phyloP scores from a whole-genome alignment of 2,329 filamentous ascomycete species.

The Acephala macrosclerotiorum region DNA sequence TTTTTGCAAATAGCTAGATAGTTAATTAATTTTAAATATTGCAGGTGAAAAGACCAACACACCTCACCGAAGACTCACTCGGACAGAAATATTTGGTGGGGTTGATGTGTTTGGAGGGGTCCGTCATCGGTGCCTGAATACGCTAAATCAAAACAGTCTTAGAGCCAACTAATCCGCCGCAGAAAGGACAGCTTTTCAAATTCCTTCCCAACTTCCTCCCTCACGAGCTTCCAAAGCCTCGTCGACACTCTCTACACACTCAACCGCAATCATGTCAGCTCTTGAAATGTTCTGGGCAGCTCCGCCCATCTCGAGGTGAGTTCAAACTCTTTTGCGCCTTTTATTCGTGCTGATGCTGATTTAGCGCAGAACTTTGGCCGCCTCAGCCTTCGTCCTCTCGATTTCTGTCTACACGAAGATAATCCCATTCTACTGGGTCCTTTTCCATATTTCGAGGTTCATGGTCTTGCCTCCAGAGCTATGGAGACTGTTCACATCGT shows the following conservation, averaged over 20 bases:
- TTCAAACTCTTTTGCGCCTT: slow-evolving; percentile 27
- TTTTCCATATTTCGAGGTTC: slow-evolving; percentile 57
- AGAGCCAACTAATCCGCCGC: slow-evolving; percentile 1
- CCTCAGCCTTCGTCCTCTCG: slow-evolving; percentile 65
- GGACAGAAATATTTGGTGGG: slow-evolving; percentile 35
- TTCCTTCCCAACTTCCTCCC: slow-evolving; percentile 18
- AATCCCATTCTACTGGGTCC: slow-evolving; percentile 54
- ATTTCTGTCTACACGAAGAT: slow-evolving; percentile 62
- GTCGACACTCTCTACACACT: slow-evolving; percentile 19
- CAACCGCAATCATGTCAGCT: slow-evolving; percentile 42
- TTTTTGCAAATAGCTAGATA: not conserved
- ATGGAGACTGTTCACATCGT: slow-evolving; percentile 47
- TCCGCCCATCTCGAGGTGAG: slow-evolving; percentile 72
- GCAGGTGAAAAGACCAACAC: slow-evolving; percentile 22
- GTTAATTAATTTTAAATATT: not conserved
- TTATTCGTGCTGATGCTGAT: slow-evolving; percentile 53
- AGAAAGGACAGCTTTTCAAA: slow-evolving; percentile 30
- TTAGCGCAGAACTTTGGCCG: slow-evolving; percentile 66
- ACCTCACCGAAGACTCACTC: slow-evolving; percentile 32
- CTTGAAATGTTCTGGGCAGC: slow-evolving; percentile 71
- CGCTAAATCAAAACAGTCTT: slow-evolving; percentile 15
- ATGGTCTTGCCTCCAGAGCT: slow-evolving; percentile 56
- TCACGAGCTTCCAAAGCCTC: slow-evolving; percentile 31
- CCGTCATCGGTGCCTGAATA: slow-evolving; percentile 31
- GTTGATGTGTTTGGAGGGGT: slow-evolving; percentile 23